Evolutionary conservation across 495 filamentous ascomycete species (phyloP).

Genomic region (Hypomontagnella monticulosa): DNA sequence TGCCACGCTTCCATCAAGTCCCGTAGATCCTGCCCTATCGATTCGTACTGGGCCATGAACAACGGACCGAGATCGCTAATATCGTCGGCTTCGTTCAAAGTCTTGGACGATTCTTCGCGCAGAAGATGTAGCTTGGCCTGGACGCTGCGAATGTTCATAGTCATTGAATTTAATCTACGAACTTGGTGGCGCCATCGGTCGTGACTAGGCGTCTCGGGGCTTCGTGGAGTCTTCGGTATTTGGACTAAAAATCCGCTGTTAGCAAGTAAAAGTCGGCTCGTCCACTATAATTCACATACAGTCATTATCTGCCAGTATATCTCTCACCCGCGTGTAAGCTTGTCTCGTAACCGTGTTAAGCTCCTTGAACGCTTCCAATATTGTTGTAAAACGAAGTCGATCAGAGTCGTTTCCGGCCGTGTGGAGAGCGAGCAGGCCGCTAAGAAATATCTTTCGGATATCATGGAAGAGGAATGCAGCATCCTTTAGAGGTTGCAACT

Average conservation of each 20-base stretch:
- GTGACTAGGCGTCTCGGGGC: conserved; percentile 75
- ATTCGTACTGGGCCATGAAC: conserved; percentile 90
- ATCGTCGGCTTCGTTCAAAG: conserved; percentile 77
- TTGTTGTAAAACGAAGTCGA: conserved; percentile 79
- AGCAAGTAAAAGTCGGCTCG: conserved; percentile 36
- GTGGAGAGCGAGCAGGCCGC: conserved; percentile 85
- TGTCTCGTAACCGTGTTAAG: conserved; percentile 68
- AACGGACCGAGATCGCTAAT: conserved; percentile 75
- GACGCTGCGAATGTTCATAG: conserved; percentile 87
- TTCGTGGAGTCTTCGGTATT: conserved; percentile 67
- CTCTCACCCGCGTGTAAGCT: conserved; percentile 64
- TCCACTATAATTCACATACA: conserved; percentile 60
- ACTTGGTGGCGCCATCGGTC: conserved; percentile 86
- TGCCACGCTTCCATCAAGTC: conserved; percentile 92
- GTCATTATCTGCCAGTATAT: conserved; percentile 84
- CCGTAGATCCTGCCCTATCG: conserved; percentile 87
- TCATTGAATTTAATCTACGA: conserved; percentile 84
- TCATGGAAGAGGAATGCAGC: conserved; percentile 81
- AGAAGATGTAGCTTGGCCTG: conserved; percentile 95
- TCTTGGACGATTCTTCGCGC: conserved; percentile 85
- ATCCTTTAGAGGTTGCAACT: conserved; percentile 80
- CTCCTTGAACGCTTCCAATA: conserved; percentile 76
- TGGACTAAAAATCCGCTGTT: conserved; percentile 59
- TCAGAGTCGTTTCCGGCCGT: conserved; percentile 85
- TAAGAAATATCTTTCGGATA: conserved; percentile 82